Evolutionary conservation across 2,329 filamentous ascomycete species (phyloP), one percentile per base, ranked within the genome.

Genomic region (Neonectria magnoliae): DNA sequence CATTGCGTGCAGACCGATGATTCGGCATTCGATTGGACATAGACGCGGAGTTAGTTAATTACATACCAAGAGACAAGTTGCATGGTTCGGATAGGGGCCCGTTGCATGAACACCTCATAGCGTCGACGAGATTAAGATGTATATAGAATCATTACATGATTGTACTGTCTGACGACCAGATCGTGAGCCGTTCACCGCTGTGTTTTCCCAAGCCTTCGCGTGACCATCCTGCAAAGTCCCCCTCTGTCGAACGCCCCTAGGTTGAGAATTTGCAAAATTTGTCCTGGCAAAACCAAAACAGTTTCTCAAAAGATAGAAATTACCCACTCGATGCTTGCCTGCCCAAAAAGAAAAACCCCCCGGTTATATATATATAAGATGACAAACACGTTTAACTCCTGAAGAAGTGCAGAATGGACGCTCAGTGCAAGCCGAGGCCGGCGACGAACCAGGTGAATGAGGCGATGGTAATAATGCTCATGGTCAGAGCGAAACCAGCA

Each of bases 381-480:
- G 9, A 31, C 54, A 60, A 66, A 33, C 41, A 62, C 36, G 60
- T 41, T 44, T 48, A 68, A 71, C 64, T 67, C 70, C 68, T 18
- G 53, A 64, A 64, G 52, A 54, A 63, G 14, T 31, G 38, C 41
- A 62, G 18, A 54, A 41, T 33, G 22, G 27, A 16, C 29, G 33
- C 25, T 59, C 54, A 79, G 50, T 81, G 74, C 38, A 80, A 71
- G 9, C 77, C 80, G 11, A 87, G 73, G 2, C 88, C 87, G 25
- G 81, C 81, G 41, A 89, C 86, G 70, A 90, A 90, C 87, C 87
- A 90, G 31, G 87, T 89, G 68, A 90, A 90, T 74, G 85, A 87
- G 31, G 87, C 68, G 4, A 90, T 79, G 1, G 88, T 90, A 47
- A 88, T 74, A 33, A 85, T 53, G 69, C 84, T 83, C 84, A 89